phyloP scores from a whole-genome alignment of 2,329 filamentous ascomycete genomes.

The Pseudogymnoascus sp. region DNA sequence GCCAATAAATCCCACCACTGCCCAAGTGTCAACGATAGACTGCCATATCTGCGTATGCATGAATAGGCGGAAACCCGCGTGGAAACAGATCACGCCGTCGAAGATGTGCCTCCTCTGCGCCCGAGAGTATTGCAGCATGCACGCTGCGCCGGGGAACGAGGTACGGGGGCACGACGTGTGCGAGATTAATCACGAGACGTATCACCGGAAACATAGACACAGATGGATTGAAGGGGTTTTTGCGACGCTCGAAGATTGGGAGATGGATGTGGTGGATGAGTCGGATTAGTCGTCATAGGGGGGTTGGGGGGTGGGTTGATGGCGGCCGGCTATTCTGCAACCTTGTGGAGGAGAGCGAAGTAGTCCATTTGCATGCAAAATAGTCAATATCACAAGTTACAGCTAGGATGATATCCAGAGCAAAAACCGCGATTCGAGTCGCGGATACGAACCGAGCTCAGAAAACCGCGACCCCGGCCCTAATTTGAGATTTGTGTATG shows the following conservation, averaged over 20 bases:
- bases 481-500: not conserved
- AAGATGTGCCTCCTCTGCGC: not conserved
- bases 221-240: not conserved
- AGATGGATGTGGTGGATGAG: too few species aligned
- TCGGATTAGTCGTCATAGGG: too few species aligned
- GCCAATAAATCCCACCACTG: not conserved
- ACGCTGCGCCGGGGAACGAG: not conserved
- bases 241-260: not conserved
- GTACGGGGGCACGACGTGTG: not conserved
- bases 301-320: too few species aligned
- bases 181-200: not conserved
- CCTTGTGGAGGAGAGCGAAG: too few species aligned
- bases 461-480: not conserved
- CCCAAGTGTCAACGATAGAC: not conserved
- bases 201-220: not conserved
- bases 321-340: too few species aligned
- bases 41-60: not conserved
- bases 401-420: too few species aligned
- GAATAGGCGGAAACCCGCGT: not conserved
- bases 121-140: not conserved
- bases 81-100: not conserved
- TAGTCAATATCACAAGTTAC: too few species aligned
- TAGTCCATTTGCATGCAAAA: too few species aligned
- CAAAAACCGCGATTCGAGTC: constrained; percentile 29
- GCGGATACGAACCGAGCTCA: constrained; percentile 60